phyloP scores from a whole-genome alignment of 495 filamentous ascomycete genomes.

The Penicillium canariense region DNA sequence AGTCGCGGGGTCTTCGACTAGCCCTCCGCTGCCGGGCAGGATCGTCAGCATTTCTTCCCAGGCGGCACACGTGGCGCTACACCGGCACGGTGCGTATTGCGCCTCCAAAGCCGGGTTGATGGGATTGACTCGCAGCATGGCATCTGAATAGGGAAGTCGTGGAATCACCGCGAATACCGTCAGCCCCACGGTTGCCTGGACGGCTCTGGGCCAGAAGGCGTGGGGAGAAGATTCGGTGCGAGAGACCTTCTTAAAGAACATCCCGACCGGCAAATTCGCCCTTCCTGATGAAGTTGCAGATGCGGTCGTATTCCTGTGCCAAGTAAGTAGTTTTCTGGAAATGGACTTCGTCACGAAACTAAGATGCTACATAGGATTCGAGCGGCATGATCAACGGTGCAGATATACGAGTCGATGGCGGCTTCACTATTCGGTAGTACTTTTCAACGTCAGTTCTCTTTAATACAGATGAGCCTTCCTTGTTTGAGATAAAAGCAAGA shows the following conservation, averaged over 20 bases:
- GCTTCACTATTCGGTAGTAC: conserved; percentile 36
- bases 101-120: conserved; percentile 48
- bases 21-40: conserved; percentile 29
- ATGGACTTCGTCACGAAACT: not conserved
- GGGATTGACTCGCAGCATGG: conserved; percentile 50
- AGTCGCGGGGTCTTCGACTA: conserved; percentile 14
- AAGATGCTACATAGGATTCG: conserved; percentile 32
- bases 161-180: conserved; percentile 40
- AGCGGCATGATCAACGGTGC: conserved; percentile 46
- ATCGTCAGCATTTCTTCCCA: conserved; percentile 42
- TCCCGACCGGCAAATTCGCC: conserved; percentile 44
- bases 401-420: conserved; percentile 44
- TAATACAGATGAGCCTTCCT: too few species aligned
- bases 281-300: conserved; percentile 43
- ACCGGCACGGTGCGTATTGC: conserved; percentile 46
- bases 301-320: conserved; percentile 38
- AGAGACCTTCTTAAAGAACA: conserved; percentile 35
- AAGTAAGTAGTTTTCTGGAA: conserved; percentile 23
- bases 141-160: conserved; percentile 38
- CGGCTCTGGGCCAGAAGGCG: conserved; percentile 38
- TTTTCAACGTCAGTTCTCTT: not conserved
- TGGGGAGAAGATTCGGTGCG: conserved; percentile 35
- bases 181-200: conserved; percentile 44
- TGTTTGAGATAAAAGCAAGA: too few species aligned
- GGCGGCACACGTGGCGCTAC: conserved; percentile 37